Evolutionary conservation across 208 protist species (phyloP).

Genomic region (Novymonas esmeraldas): DNA sequence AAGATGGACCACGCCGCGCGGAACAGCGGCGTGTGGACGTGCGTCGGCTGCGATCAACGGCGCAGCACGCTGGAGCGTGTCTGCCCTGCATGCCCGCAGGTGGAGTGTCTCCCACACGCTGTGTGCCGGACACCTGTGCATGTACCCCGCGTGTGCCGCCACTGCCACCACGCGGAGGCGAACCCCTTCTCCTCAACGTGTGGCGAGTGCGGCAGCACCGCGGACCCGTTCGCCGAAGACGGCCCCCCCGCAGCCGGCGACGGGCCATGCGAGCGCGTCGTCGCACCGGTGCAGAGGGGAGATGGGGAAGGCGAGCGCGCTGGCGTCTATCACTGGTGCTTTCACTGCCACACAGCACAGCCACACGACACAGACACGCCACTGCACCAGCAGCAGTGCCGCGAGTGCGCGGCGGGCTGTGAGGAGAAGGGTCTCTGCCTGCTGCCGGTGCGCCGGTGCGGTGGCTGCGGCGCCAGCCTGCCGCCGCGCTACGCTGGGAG

Average conservation of each 20-base stretch:
- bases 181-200: constrained; percentile 55
- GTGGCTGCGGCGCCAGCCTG: constrained; percentile 21
- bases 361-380: background rate
- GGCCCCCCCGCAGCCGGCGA: background rate
- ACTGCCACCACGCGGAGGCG: constrained; percentile 32
- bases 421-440: constrained; percentile 10
- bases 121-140: constrained; percentile 20
- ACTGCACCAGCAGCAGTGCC: constrained; percentile 14
- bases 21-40: constrained; percentile 65
- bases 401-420: constrained; percentile 14
- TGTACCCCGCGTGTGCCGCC: constrained; percentile 29
- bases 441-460: constrained; percentile 25
- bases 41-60: constrained; percentile 61
- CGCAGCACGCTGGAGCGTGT: constrained; percentile 77
- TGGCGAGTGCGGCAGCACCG: constrained; percentile 15
- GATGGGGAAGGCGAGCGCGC: too few relatives aligned
- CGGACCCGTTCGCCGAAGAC: constrained; percentile 9
- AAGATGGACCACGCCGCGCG: constrained; percentile 43
- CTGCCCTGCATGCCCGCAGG: constrained; percentile 79
- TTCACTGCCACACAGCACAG: constrained; percentile 26
- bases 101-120: constrained; percentile 75
- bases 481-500: constrained; percentile 11
- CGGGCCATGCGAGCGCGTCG: too few relatives aligned
- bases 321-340: constrained; percentile 16
- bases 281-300: too few relatives aligned